phyloP scores from a whole-genome alignment of 768 basidiomycete species.

The Dentipellis fragilis region DNA sequence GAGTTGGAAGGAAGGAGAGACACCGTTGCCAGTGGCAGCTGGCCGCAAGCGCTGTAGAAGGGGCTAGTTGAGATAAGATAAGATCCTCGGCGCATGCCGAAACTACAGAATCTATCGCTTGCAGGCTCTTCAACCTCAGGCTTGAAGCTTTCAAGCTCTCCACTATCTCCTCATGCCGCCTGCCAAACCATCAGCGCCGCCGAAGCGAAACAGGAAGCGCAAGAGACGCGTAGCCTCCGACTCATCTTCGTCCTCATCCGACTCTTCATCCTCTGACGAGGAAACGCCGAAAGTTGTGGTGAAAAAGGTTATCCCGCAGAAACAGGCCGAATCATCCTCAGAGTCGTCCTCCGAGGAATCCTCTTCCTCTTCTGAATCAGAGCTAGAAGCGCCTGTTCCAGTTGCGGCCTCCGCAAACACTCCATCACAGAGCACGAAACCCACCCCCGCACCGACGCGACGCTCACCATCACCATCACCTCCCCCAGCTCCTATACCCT shows the following conservation, averaged over 20 bases:
- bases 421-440: neutral
- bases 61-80: no score
- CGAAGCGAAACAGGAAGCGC: constrained; percentile 24
- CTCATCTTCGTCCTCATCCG: constrained; percentile 19
- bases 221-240: constrained; percentile 24
- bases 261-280: constrained; percentile 9
- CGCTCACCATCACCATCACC: constrained; percentile 25
- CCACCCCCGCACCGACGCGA: constrained; percentile 4
- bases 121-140: neutral
- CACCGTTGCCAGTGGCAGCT: no score
- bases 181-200: constrained; percentile 15
- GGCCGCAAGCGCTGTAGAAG: no score
- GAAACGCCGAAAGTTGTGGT: neutral
- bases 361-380: constrained; percentile 13
- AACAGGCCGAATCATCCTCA: neutral
- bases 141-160: no score
- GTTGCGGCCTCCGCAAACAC: constrained; percentile 1
- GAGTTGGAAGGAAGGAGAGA: no score
- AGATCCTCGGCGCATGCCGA: no score
- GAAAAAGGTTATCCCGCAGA: constrained; percentile 4
- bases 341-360: constrained; percentile 13
- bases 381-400: constrained; percentile 1
- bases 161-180: constrained; percentile 3
- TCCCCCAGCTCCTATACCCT: constrained; percentile 32
- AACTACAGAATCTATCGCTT: no score